phyloP scores from a whole-genome alignment of 2,329 filamentous ascomycete species.

The Fusarium sp. region DNA sequence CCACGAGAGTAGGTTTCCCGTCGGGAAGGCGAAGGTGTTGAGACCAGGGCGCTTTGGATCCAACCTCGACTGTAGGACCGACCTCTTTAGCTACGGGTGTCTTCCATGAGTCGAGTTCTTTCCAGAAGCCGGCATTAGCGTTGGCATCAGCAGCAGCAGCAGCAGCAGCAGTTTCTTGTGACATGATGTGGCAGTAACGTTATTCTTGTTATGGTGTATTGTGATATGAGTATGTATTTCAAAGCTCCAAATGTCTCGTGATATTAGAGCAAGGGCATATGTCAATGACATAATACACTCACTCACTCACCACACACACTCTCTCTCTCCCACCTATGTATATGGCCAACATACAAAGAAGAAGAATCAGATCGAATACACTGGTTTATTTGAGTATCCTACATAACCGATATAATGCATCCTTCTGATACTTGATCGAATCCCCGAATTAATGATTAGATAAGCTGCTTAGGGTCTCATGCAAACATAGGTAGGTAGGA shows the following conservation, averaged over 20 bases:
- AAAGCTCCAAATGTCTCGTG: slow-evolving; percentile 12
- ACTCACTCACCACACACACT: neutral
- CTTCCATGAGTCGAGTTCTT: slow-evolving; percentile 54
- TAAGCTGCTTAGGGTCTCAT: slow-evolving; percentile 22
- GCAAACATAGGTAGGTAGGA: neutral
- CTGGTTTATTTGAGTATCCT: neutral
- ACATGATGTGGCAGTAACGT: slow-evolving; percentile 9
- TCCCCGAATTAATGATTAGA: slow-evolving; percentile 15
- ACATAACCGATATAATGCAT: no score
- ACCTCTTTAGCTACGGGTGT: slow-evolving; percentile 54
- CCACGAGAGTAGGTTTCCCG: slow-evolving; percentile 66
- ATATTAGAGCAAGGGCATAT: neutral
- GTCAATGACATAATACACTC: slow-evolving; percentile 32
- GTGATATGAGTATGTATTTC: neutral
- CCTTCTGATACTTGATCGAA: neutral
- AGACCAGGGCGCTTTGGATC: slow-evolving; percentile 64
- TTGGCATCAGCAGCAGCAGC: neutral
- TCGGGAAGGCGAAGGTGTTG: slow-evolving; percentile 61
- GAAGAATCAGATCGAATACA: neutral
- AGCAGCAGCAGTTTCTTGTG: slow-evolving; percentile 11
- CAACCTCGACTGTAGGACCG: slow-evolving; percentile 59
- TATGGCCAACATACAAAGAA: neutral
- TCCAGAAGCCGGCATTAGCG: slow-evolving; percentile 40
- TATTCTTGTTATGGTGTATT: neutral
- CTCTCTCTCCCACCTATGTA: neutral